Percentiles rank a stretch among this genome's conserved stretches.
Conservation (phyloP, 192 early-diverging fungal genomes). For the Mortierella claussenii region DNA sequence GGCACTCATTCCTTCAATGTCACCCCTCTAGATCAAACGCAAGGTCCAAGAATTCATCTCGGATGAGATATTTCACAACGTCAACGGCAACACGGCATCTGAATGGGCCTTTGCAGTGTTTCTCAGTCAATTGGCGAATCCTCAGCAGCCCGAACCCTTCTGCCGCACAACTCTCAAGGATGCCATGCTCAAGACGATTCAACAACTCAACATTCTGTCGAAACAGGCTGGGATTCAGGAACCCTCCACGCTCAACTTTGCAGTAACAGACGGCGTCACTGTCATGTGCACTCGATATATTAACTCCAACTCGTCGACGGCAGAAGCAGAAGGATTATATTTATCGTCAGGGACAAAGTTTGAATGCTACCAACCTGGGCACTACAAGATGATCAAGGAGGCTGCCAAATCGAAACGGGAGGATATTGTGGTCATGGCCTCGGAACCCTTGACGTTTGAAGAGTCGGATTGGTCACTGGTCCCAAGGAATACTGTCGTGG, state of each 20-base stretch:
- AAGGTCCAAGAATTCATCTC: conserved; percentile 66
- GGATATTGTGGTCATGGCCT: conserved; percentile 82
- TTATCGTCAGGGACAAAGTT: conserved; percentile 81
- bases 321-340: conserved; percentile 76
- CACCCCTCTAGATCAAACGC: conserved; percentile 67
- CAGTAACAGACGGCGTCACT: conserved; percentile 77
- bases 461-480: conserved; percentile 81
- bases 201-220: conserved; percentile 74
- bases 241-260: conserved; percentile 79
- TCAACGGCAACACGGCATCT: conserved; percentile 84
- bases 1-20: neutral
- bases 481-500: conserved; percentile 76
- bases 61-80: conserved; percentile 74
- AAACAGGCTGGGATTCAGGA: conserved; percentile 62
- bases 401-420: conserved; percentile 72
- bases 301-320: conserved; percentile 63
- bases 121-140: conserved; percentile 68
- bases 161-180: conserved; percentile 65
- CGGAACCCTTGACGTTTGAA: conserved; percentile 84
- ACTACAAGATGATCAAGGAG: conserved; percentile 75
- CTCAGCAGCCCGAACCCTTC: conserved; percentile 57
- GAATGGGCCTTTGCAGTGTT: conserved; percentile 86
- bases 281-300: conserved; percentile 84
- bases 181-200: conserved; percentile 77
- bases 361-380: conserved; percentile 63